Conservation (phyloP, 768 basidiomycete species). For the Coprinopsis cinerea region DNA sequence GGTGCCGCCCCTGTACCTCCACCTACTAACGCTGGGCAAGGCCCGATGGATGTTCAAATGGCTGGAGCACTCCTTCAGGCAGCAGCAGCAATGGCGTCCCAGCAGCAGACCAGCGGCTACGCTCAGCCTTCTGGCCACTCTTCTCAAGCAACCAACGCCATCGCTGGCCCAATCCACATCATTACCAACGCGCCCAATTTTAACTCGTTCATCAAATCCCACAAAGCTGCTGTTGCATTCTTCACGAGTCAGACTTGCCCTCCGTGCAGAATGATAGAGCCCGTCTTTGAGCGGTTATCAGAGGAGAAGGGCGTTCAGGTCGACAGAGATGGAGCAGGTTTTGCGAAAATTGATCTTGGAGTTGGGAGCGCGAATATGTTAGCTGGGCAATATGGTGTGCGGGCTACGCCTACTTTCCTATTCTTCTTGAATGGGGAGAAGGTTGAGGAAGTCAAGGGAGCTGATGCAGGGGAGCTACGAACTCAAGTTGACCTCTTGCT, state of each 20-base stretch:
- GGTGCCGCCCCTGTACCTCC: constrained; percentile 30
- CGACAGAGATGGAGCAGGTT: constrained; percentile 51
- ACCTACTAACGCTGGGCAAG: constrained; percentile 28
- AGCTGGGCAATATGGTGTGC: constrained; percentile 57
- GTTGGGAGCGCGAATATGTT: constrained; percentile 59
- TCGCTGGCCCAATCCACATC: constrained; percentile 60
- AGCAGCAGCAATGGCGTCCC: constrained; percentile 43
- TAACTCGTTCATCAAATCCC: constrained; percentile 52
- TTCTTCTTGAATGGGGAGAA: constrained; percentile 78
- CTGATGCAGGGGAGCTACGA: constrained; percentile 59
- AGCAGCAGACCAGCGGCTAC: constrained; percentile 20
- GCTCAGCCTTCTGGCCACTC: constrained; percentile 8
- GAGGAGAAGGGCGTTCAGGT: constrained; percentile 47
- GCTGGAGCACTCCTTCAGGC: constrained; percentile 51
- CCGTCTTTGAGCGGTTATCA: constrained; percentile 75
- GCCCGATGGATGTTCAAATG: constrained; percentile 34
- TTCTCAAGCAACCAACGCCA: constrained; percentile 29
- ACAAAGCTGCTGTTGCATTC: constrained; percentile 72
- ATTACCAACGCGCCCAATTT: constrained; percentile 75
- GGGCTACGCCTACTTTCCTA: constrained; percentile 82
- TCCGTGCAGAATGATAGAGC: constrained; percentile 81
- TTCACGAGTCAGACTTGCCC: constrained; percentile 75
- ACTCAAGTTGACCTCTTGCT: constrained; percentile 71
- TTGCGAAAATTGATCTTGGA: constrained; percentile 79
- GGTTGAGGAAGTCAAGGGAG: constrained; percentile 74